Percentiles rank a stretch among this genome's conserved stretches.
Evolutionary conservation across 768 basidiomycete genomes (phyloP).

Genomic region (Agaricus subrufescens): DNA sequence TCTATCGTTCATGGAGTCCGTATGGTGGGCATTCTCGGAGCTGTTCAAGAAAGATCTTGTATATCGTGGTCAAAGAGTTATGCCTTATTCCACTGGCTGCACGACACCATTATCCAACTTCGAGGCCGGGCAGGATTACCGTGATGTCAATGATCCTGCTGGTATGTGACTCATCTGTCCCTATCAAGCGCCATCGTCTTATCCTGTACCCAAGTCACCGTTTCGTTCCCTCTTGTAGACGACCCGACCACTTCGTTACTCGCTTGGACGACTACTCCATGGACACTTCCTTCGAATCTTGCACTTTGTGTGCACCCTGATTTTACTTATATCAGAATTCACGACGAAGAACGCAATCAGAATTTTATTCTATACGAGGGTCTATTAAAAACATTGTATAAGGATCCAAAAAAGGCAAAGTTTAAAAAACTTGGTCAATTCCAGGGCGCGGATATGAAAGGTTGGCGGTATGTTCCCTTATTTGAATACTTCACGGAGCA

Average conservation of each 20-base stretch:
- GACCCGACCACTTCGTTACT: constrained; percentile 87
- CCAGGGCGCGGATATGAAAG: constrained; percentile 90
- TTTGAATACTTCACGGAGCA: constrained; percentile 97
- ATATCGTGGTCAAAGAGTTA: constrained; percentile 89
- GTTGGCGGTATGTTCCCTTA: constrained; percentile 91
- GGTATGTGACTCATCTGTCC: constrained; percentile 36
- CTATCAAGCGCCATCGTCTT: background rate
- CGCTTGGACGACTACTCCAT: constrained; percentile 99
- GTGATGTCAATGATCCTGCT: constrained; percentile 92
- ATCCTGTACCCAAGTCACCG: constrained; percentile 55
- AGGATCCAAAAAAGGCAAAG: constrained; percentile 95
- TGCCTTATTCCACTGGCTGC: constrained; percentile 97
- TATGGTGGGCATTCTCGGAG: constrained; percentile 98
- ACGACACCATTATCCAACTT: constrained; percentile 98
- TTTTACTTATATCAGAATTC: constrained; percentile 94
- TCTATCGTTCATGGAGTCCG: constrained; percentile 90
- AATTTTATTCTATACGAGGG: constrained; percentile 93
- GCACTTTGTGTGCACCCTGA: constrained; percentile 95
- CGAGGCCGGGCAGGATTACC: constrained; percentile 89
- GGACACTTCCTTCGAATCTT: constrained; percentile 96
- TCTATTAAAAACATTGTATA: constrained; percentile 84
- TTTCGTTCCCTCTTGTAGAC: constrained; percentile 89
- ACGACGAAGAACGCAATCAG: constrained; percentile 78
- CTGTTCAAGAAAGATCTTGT: constrained; percentile 92
- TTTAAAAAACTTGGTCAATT: constrained; percentile 88